Percentiles rank a stretch among this genome's conserved stretches.
Conservation (phyloP, 192 early-diverging fungal genomes). For the Podila clonocystis region DNA sequence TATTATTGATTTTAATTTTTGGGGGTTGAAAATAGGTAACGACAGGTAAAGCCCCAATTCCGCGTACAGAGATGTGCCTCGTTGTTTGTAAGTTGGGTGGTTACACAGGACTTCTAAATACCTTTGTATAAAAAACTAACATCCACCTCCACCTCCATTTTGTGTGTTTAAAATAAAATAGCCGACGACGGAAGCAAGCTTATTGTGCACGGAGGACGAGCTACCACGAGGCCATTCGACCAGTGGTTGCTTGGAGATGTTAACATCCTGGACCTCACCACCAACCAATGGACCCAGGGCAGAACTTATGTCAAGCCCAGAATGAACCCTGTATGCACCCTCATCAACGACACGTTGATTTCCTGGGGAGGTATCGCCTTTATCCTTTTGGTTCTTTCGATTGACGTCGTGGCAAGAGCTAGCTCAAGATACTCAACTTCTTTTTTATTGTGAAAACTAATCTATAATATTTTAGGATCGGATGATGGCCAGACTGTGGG, state of each 20-base stretch:
- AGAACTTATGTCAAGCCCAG: not conserved
- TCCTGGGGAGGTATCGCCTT: conserved; percentile 7
- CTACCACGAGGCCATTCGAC: not conserved
- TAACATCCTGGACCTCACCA: conserved; percentile 3
- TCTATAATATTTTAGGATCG: not conserved
- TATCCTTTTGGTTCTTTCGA: not conserved
- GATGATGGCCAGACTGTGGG: not conserved
- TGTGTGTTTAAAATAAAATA: not conserved
- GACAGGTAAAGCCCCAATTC: not conserved
- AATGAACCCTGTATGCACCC: not conserved
- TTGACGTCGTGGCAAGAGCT: not conserved
- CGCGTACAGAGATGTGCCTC: conserved; percentile 8
- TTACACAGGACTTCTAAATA: not conserved
- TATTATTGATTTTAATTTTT: too few relatives aligned
- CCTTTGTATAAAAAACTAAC: not conserved
- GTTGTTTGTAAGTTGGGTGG: conserved; percentile 6
- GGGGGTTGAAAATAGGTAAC: not conserved
- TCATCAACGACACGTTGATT: conserved; percentile 5
- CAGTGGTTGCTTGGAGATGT: not conserved
- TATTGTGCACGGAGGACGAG: conserved; percentile 7
- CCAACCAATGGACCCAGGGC: conserved; percentile 6
- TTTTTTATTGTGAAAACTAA: not conserved
- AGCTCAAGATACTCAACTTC: too few relatives aligned
- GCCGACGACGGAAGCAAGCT: conserved; percentile 15
- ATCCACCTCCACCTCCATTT: not conserved